Base-by-base conservation (phyloP, 176 grass and related monocot genomes). In the Aegilops speltoides region DNA sequence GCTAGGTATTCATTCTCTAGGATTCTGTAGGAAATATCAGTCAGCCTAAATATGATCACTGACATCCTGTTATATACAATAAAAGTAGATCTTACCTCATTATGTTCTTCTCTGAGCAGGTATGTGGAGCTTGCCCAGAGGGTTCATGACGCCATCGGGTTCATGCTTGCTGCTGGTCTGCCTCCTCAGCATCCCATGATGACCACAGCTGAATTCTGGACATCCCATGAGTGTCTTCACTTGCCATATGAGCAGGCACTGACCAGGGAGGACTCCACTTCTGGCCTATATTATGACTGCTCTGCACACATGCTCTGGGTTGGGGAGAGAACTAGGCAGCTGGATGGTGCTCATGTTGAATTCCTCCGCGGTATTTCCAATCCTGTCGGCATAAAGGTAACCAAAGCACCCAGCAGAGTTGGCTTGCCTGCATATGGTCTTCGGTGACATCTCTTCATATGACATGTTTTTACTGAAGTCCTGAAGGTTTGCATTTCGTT, bases 291-390 rank as follows among this genome's bases (percentile, higher is more conserved):
- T 50, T 94, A 91, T 15, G 83, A 87, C 40, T 91, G 89, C 52
- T 94, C 86, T 10, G 89, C 86, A 15, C 89, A 94, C 62, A 83
- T 94, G 84, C 89, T 91, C 20, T 94, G 92, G 92, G 78, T 91
- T 3, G 86, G 89, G 13, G 92, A 94, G 89, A 76, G 92, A 65
- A 94, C 92, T 76, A 76, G 80, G 75, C 89, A 94, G 31, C 26
- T 94, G 54, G 86, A 91, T 24, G 87, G 89, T 72, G 92, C 89
- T 48, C 92, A 91, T 86, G 92, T 91, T 46, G 89, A 94, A 79
- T 91, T 94, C 73, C 92, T 94, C 73, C 80, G 86, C 37, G 89
- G 92, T 43, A 60, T 94, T 46, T 85, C 74, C 66, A 94, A 94
- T 60, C 92, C 89, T 73, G 34, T 94, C 6, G 89, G 89, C 24